These are phyloP conservation scores for Neurospora hispaniola DNA, from an alignment of 495 filamentous ascomycete species.

Conservation along the genomic window DNA sequence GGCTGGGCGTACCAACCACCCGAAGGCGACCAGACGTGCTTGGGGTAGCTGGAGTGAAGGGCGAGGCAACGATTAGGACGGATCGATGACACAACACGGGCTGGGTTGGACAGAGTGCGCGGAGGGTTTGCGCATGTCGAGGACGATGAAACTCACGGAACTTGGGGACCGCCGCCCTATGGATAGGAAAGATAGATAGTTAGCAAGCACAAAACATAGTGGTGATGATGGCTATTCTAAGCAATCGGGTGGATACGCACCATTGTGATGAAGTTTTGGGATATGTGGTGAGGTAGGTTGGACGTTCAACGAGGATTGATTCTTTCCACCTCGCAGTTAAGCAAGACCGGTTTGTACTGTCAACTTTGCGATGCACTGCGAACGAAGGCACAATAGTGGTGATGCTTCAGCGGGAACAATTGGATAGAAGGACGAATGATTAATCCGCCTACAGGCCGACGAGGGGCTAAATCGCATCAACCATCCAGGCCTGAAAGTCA, in stretches of 20 bases:
- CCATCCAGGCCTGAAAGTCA: not conserved
- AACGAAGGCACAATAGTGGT: not conserved
- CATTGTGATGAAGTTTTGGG: slow-evolving; percentile 19
- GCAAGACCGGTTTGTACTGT: not conserved
- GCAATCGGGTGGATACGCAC: slow-evolving; percentile 11
- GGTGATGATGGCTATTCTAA: not conserved
- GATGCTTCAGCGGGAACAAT: not conserved
- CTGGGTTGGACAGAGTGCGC: not conserved
- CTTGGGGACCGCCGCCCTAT: slow-evolving; percentile 69
- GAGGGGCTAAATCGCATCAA: not conserved
- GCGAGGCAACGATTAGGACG: slow-evolving; percentile 4
- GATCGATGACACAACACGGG: not conserved
- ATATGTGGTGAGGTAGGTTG: slow-evolving; percentile 6
- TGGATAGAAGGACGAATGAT: not conserved
- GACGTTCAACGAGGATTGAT: not conserved
- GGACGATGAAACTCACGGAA: slow-evolving; percentile 59
- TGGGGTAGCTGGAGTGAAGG: slow-evolving; percentile 63
- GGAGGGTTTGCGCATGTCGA: slow-evolving; percentile 6
- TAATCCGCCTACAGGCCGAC: not conserved
- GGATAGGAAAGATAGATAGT: not conserved
- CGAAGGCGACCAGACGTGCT: slow-evolving; percentile 97
- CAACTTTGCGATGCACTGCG: not conserved
- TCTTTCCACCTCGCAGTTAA: not conserved
- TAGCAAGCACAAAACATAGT: not conserved
- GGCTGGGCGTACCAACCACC: slow-evolving; percentile 97